Conservation (phyloP, 768 basidiomycete genomes). For the Wakefieldia striispora region DNA sequence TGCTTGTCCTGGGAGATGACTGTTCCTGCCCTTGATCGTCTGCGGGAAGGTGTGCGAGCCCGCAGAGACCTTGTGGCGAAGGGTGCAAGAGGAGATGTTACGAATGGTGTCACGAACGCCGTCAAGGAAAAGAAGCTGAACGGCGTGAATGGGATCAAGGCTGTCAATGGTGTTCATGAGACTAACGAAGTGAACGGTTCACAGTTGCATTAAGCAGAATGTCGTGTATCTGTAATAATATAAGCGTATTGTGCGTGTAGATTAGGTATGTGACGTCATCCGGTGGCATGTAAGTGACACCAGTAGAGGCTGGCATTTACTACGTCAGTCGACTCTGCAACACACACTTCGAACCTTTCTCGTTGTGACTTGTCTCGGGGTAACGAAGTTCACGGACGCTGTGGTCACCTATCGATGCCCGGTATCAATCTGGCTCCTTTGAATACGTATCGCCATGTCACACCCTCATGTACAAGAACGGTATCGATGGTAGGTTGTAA, state of each 20-base stretch:
- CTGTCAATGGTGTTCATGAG: conserved; percentile 18
- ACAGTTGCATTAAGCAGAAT: neutral
- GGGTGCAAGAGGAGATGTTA: conserved; percentile 15
- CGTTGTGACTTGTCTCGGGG: neutral
- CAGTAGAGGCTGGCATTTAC: too few species aligned
- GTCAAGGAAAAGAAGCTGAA: conserved; percentile 16
- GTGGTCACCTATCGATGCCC: neutral
- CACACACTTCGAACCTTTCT: neutral
- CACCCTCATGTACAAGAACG: neutral
- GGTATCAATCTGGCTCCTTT: neutral
- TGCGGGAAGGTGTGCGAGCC: conserved; percentile 85
- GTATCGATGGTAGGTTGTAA: conserved; percentile 7
- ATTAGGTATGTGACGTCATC: conserved; percentile 7
- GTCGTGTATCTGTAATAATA: neutral
- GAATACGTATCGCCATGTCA: neutral
- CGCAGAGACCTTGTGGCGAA: conserved; percentile 54
- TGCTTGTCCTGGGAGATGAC: conserved; percentile 92
- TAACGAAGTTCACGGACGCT: neutral
- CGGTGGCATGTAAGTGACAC: too few species aligned
- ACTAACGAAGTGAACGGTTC: conserved; percentile 20
- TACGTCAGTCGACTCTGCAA: too few species aligned
- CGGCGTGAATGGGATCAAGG: conserved; percentile 6
- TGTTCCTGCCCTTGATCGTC: conserved; percentile 72
- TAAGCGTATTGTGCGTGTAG: too few species aligned
- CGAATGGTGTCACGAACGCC: conserved; percentile 7